phyloP scores from a whole-genome alignment of 176 grass and related monocot genomes.

The Carex myosuroides region DNA sequence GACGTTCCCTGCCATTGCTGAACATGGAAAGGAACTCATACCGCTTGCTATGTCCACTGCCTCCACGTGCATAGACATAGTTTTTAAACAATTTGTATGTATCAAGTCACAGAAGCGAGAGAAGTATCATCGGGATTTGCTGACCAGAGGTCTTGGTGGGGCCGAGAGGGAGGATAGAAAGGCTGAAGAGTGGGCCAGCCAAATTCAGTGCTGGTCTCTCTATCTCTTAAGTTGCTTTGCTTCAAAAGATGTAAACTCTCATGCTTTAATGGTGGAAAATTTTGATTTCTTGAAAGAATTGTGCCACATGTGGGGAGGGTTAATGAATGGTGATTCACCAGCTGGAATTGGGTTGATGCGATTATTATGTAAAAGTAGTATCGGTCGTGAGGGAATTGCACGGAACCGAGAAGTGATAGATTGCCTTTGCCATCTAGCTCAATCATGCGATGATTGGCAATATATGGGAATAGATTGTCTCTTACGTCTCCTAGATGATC shows the following conservation, averaged over 20 bases:
- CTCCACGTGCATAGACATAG: constrained; percentile 46
- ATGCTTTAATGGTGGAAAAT: constrained; percentile 49
- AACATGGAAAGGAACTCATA: constrained; percentile 46
- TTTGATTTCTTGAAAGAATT: constrained; percentile 52
- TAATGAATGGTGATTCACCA: constrained; percentile 73
- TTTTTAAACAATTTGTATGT: constrained; percentile 42
- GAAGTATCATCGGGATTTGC: constrained; percentile 68
- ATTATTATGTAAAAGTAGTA: constrained; percentile 52
- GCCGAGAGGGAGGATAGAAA: constrained; percentile 55
- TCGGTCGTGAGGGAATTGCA: constrained; percentile 48
- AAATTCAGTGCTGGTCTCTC: constrained; percentile 98
- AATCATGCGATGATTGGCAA: constrained; percentile 94
- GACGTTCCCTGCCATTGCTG: constrained; percentile 56
- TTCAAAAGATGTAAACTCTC: constrained; percentile 45
- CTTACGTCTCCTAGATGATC: constrained; percentile 58
- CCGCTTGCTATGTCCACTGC: constrained; percentile 43
- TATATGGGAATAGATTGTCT: constrained; percentile 98
- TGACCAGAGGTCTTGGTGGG: constrained; percentile 37
- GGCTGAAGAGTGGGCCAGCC: constrained; percentile 96
- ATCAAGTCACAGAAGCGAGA: constrained; percentile 31
- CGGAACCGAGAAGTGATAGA: constrained; percentile 38
- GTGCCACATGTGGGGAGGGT: constrained; percentile 84
- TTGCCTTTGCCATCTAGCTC: constrained; percentile 58
- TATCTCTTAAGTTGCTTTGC: constrained; percentile 86
- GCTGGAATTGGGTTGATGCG: constrained; percentile 81